These are phyloP conservation scores for Lactarius quietus DNA, from an alignment of 768 basidiomycete genomes.

Conservation along the genomic window DNA sequence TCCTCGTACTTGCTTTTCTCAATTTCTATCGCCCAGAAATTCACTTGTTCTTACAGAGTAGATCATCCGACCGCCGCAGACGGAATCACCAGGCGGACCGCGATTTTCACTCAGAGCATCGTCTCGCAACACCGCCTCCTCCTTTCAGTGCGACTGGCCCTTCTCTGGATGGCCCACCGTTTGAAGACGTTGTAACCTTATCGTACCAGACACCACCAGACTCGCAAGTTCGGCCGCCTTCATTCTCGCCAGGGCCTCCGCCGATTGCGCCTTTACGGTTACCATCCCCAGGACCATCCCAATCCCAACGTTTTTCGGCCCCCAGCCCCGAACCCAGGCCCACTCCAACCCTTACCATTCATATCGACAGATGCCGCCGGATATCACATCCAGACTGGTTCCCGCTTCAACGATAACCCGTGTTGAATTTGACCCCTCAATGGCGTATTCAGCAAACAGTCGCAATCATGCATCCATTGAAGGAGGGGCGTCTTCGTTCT, in stretches of 20 bases:
- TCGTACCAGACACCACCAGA: conserved; percentile 24
- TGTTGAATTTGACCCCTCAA: conserved; percentile 42
- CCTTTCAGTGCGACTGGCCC: conserved; percentile 39
- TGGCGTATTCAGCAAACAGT: conserved; percentile 41
- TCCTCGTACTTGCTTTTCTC: neutral
- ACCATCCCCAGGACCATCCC: neutral
- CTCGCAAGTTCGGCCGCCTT: conserved; percentile 21
- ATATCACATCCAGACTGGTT: neutral
- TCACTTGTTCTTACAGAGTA: neutral
- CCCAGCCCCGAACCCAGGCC: neutral
- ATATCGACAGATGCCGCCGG: neutral
- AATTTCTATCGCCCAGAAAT: neutral
- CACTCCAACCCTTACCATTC: neutral
- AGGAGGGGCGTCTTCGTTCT: conserved; percentile 43
- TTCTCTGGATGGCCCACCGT: conserved; percentile 39
- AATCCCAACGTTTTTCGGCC: neutral
- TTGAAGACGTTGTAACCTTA: conserved; percentile 31
- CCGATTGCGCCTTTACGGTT: conserved; percentile 4
- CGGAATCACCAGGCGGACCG: neutral
- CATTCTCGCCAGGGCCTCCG: neutral
- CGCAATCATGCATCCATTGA: conserved; percentile 20
- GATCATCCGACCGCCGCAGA: conserved; percentile 3
- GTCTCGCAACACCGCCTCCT: conserved; percentile 35
- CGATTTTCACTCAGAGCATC: conserved; percentile 7
- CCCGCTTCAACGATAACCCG: conserved; percentile 9